These are phyloP conservation scores for Candida oleophila DNA, from an alignment of 805 yeast genomes.

Conservation along the genomic window DNA sequence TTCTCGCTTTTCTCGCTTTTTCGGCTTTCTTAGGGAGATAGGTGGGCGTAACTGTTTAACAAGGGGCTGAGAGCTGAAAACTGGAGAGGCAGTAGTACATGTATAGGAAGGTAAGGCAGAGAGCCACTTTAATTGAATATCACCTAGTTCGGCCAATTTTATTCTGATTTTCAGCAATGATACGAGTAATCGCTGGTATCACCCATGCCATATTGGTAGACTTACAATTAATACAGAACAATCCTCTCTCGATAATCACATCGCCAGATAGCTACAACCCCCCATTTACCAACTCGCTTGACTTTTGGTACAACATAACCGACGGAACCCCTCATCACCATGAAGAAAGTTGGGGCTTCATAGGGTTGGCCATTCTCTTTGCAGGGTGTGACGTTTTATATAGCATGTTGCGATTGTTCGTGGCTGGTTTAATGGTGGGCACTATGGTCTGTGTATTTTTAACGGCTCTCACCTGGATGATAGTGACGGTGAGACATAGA, in stretches of 20 bases:
- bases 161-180: too few relatives aligned
- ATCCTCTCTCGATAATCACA: constrained; percentile 16
- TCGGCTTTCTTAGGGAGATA: too few relatives aligned
- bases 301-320: constrained; percentile 11
- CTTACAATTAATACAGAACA: constrained; percentile 2
- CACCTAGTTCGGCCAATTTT: too few relatives aligned
- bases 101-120: too few relatives aligned
- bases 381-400: constrained; percentile 18
- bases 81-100: too few relatives aligned
- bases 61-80: too few relatives aligned
- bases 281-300: constrained; percentile 22
- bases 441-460: constrained; percentile 10
- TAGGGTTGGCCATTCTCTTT: constrained; percentile 4
- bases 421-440: constrained; percentile 14
- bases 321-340: constrained; percentile 1
- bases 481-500: constrained; percentile 12
- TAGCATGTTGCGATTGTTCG: constrained; percentile 13
- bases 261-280: constrained; percentile 24
- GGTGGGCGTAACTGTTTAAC: too few relatives aligned
- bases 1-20: too few relatives aligned
- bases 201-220: neutral
- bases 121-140: too few relatives aligned
- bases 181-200: neutral
- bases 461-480: constrained; percentile 13
- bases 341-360: neutral